phyloP scores from a whole-genome alignment of 23 red algal genomes.

The Agarophyton chilense region DNA sequence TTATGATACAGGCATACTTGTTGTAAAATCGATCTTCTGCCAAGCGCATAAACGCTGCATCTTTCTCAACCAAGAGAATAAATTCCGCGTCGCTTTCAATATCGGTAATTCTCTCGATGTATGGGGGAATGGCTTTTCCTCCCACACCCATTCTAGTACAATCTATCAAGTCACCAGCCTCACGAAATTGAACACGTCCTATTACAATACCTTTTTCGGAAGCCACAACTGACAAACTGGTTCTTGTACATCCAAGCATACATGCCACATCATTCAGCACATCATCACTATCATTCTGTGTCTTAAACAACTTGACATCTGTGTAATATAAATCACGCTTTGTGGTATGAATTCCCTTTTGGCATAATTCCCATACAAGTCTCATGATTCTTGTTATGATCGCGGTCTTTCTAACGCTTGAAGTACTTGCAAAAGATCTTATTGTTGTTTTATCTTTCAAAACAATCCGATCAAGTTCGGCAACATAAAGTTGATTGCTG shows the following conservation, averaged over 20 bases:
- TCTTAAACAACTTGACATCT: conserved; percentile 89
- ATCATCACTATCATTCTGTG: conserved; percentile 90
- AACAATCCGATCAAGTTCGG: conserved; percentile 93
- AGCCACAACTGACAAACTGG: conserved; percentile 82
- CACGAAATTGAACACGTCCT: conserved; percentile 85
- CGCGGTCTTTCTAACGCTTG: conserved; percentile 83
- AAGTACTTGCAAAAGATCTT: conserved; percentile 77
- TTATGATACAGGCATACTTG: conserved; percentile 87
- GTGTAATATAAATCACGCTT: conserved; percentile 96
- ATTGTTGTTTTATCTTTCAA: conserved; percentile 84
- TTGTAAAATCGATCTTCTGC: conserved; percentile 96
- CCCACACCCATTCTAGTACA: conserved; percentile 94
- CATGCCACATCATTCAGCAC: conserved; percentile 95
- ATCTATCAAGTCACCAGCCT: conserved; percentile 94
- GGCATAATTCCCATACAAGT: conserved; percentile 88
- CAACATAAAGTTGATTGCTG: conserved; percentile 89
- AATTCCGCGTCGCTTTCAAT: conserved; percentile 90
- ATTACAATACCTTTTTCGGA: conserved; percentile 97
- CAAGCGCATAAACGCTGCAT: conserved; percentile 95
- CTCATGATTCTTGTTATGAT: conserved; percentile 88
- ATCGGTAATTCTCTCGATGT: conserved; percentile 85
- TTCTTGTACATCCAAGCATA: conserved; percentile 91
- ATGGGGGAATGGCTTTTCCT: conserved; percentile 97
- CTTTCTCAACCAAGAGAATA: conserved; percentile 93
- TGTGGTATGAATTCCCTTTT: conserved; percentile 82